phyloP scores from a whole-genome alignment of 2,329 filamentous ascomycete genomes.

The Xylariaceae sp. region DNA sequence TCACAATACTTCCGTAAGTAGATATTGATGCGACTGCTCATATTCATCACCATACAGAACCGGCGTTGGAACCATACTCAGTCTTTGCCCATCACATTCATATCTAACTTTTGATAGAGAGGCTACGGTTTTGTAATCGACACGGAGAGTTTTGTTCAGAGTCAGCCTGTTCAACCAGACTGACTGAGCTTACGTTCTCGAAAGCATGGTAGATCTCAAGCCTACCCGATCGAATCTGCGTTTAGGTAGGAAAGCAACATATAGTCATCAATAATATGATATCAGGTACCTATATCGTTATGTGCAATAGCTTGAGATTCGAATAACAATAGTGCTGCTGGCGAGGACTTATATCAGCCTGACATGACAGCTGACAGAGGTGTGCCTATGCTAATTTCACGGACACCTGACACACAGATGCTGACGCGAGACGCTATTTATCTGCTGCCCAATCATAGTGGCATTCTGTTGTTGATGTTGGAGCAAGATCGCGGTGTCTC shows the following conservation, averaged over 20 bases:
- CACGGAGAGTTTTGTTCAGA: conserved; percentile 12
- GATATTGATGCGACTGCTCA: background rate
- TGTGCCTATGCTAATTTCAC: conserved; percentile 18
- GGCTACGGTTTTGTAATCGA: conserved; percentile 18
- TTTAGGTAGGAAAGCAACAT: too few relatives aligned
- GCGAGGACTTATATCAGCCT: conserved; percentile 31
- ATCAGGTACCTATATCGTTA: too few relatives aligned
- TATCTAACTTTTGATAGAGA: conserved; percentile 6
- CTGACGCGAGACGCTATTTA: conserved; percentile 27
- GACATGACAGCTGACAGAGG: conserved; percentile 23
- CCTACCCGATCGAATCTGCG: too few relatives aligned
- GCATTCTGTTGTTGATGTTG: conserved; percentile 30
- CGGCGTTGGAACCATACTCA: background rate
- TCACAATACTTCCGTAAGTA: conserved; percentile 33
- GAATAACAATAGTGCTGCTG: conserved; percentile 14
- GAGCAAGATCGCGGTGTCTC: conserved; percentile 28
- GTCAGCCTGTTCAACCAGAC: background rate
- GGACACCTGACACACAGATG: conserved; percentile 12
- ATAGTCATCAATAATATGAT: too few relatives aligned
- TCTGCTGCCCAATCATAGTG: conserved; percentile 28
- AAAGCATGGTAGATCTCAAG: too few relatives aligned
- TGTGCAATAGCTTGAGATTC: too few relatives aligned
- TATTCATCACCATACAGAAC: background rate
- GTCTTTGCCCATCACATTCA: conserved; percentile 1
- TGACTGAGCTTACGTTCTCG: too few relatives aligned